Base-by-base conservation (phyloP, 2,329 filamentous ascomycete genomes). In the Zasmidium angulare region DNA sequence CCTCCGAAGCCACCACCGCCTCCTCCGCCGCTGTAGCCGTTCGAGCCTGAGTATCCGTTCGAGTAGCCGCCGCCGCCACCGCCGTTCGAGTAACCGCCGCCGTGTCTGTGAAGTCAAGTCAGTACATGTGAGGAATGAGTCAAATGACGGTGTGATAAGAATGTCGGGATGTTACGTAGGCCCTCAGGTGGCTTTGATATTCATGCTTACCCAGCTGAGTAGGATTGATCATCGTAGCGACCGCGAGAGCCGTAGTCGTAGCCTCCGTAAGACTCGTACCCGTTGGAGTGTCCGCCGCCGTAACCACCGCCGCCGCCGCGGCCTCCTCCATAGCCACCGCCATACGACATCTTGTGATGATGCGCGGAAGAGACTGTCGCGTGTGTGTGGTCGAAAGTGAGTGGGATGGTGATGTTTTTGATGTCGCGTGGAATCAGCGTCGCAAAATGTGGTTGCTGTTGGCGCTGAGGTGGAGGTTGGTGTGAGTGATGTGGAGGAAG, bases 331-430 rank as follows among this genome's bases (percentile, higher is more conserved):
- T 79, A 76, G 65, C 82, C 78, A 58, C 81, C 82, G 71, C 86
- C 83, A 85, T 90, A 89, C 78, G 88, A 90, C 88, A 90, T 91
- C 74, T 72, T 84, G 49, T 56, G 49, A 47, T 48, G n/a, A 46
- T 46, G 53, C 24, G 24, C 72, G 60, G 60, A 60, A 61, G 61
- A 58, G 63, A 65, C 62, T 63, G 59, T 66, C 43, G 29, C 24
- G 20, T 19, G 46, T 17, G 26, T 50, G 54, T 50, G 24, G 47
- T 57, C 23, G 55, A 50, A 52, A 46, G 46, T 46, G 48, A 52
- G 55, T 21, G 40, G 22, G 22, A 55, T 55, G 36, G 14, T 43
- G 6, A 4, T 43, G 36, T 7, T 43, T 7, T 43, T 3, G 14
- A 17, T 17, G 36, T 43, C 9, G 36, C 36, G 36, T 17, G n/a